These are phyloP conservation scores for Malus hybrid DNA, from an alignment of 331 rosid genomes.

Conservation along the genomic window DNA sequence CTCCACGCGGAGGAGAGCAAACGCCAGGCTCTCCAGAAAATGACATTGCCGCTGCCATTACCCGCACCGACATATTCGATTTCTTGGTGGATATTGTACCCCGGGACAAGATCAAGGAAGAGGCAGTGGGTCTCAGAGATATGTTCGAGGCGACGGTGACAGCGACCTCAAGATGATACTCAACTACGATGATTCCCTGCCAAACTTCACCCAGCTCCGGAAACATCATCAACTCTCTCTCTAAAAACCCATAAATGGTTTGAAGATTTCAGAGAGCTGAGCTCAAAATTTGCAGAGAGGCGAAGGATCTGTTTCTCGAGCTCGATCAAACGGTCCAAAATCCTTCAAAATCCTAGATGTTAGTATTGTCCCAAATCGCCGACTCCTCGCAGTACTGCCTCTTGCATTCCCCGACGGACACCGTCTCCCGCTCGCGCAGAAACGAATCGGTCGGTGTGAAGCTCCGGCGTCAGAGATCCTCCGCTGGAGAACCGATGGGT, in stretches of 20 bases:
- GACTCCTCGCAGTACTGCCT: slow-evolving; percentile 83
- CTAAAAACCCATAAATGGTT: not conserved
- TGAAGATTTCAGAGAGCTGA: not conserved
- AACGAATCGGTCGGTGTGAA: slow-evolving; percentile 33
- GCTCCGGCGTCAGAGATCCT: slow-evolving; percentile 3
- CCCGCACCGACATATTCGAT: slow-evolving; percentile 83
- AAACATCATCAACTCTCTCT: too few relatives aligned
- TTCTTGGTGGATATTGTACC: slow-evolving; percentile 91
- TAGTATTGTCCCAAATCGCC: slow-evolving; percentile 53
- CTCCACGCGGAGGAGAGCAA: slow-evolving; percentile 98
- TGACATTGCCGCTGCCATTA: slow-evolving; percentile 87
- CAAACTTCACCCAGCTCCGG: too few relatives aligned
- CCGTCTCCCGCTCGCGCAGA: slow-evolving; percentile 15
- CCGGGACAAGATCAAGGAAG: slow-evolving; percentile 90
- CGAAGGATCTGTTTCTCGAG: slow-evolving; percentile 9
- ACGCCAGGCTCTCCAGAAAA: slow-evolving; percentile 86
- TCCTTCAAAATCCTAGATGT: slow-evolving; percentile 3
- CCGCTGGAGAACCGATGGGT: slow-evolving; percentile 7
- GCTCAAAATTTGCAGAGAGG: not conserved
- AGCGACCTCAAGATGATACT: too few relatives aligned
- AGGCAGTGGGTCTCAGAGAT: slow-evolving; percentile 43
- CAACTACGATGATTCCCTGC: too few relatives aligned
- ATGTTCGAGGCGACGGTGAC: slow-evolving; percentile 53
- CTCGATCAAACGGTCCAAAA: slow-evolving; percentile 8
- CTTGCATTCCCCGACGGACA: slow-evolving; percentile 41